Conservation (phyloP, 2,329 filamentous ascomycete genomes). For the Diaporthe sp. region DNA sequence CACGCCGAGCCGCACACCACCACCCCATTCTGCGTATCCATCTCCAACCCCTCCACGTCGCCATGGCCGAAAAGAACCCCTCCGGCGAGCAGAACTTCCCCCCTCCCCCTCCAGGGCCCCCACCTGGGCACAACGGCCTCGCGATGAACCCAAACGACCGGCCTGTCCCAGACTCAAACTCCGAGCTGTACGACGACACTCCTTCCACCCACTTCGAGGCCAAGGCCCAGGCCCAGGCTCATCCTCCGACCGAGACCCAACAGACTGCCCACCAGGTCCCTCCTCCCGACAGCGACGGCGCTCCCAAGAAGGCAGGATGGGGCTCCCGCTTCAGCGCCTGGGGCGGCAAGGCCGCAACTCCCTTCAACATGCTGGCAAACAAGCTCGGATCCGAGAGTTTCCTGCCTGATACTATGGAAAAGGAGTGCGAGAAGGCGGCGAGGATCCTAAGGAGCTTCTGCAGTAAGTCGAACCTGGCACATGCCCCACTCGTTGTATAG, state of each 20-base stretch:
- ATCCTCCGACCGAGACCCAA: background rate
- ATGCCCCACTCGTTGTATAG: background rate
- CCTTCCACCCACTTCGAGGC: constrained; percentile 9
- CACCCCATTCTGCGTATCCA: background rate
- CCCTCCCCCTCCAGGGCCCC: constrained; percentile 47
- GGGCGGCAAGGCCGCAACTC: constrained; percentile 70
- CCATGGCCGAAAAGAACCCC: constrained; percentile 37
- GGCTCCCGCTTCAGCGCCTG: constrained; percentile 49
- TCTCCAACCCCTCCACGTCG: background rate
- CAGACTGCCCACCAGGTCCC: constrained; percentile 37
- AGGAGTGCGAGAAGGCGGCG: constrained; percentile 92
- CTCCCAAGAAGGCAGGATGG: constrained; percentile 42
- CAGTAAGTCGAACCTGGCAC: constrained; percentile 65
- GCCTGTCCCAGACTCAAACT: constrained; percentile 46
- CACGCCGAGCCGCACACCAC: background rate
- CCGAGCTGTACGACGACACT: constrained; percentile 35
- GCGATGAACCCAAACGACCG: constrained; percentile 46
- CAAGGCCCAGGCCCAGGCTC: background rate
- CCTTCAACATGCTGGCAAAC: constrained; percentile 86
- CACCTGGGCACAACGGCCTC: constrained; percentile 43
- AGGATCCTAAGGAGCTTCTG: constrained; percentile 88
- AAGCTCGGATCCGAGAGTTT: constrained; percentile 88
- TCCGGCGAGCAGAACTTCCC: constrained; percentile 42
- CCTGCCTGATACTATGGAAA: constrained; percentile 87
- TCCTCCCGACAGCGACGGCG: constrained; percentile 36